Conservation (phyloP, 1,139 yeast species). For the Taiozyma sp. region DNA sequence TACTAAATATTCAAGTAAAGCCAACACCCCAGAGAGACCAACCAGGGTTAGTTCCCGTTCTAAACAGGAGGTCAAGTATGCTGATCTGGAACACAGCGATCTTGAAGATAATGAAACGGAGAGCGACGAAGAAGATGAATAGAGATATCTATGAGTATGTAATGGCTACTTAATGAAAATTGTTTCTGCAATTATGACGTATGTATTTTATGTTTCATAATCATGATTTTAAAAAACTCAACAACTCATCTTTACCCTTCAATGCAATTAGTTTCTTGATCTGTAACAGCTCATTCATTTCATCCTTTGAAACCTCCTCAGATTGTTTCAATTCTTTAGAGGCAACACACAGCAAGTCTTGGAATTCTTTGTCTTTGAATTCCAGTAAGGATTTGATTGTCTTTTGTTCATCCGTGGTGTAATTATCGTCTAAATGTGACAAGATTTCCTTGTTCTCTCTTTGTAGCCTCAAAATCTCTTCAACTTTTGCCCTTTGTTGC, state of each 20-base stretch:
- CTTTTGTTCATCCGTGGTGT: constrained; percentile 27
- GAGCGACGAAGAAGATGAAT: background rate
- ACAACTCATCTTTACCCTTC: constrained; percentile 64
- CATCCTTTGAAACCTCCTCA: constrained; percentile 17
- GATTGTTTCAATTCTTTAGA: constrained; percentile 22
- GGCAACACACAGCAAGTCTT: constrained; percentile 35
- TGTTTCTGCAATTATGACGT: background rate
- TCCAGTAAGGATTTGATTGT: constrained; percentile 21
- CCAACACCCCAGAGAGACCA: constrained; percentile 20
- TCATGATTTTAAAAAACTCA: constrained; percentile 43
- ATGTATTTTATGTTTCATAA: background rate
- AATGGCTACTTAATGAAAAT: background rate
- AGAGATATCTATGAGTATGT: background rate
- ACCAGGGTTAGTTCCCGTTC: constrained; percentile 42
- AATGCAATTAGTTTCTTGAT: constrained; percentile 56
- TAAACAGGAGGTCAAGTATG: constrained; percentile 36
- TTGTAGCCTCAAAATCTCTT: constrained; percentile 20
- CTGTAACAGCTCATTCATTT: constrained; percentile 40
- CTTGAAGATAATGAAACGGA: constrained; percentile 15
- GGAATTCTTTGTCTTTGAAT: constrained; percentile 26
- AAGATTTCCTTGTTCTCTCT: constrained; percentile 28
- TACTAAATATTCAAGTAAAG: background rate
- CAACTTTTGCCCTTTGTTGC: constrained; percentile 18
- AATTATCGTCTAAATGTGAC: constrained; percentile 26
- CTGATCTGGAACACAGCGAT: constrained; percentile 25